A percentile compares a stretch with the other conserved stretches of the same genome.
These are phyloP conservation scores for Chlamydomonas sp. DNA, from an alignment of 139 green algal species.

Conservation along the genomic window DNA sequence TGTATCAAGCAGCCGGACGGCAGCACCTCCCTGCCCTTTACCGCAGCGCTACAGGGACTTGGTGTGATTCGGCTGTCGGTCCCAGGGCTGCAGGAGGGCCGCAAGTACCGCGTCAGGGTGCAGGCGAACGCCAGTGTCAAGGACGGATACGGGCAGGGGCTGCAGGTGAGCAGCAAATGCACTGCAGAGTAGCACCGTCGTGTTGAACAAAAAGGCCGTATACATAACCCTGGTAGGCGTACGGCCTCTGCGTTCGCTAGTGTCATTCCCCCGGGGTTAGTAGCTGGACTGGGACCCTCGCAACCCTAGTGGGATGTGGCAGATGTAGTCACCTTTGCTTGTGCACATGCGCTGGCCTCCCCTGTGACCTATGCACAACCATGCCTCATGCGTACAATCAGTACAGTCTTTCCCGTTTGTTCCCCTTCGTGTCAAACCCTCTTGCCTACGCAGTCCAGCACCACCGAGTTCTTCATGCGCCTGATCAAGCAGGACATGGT, in stretches of 20 bases:
- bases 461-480: background rate
- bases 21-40: constrained; percentile 4
- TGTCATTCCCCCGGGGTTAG: no score
- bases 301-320: no score
- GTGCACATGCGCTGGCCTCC: no score
- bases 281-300: no score
- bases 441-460: background rate
- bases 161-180: background rate
- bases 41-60: constrained; percentile 1
- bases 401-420: no score
- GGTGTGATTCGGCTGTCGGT: background rate
- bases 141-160: constrained; percentile 36
- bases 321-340: no score
- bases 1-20: background rate
- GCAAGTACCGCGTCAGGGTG: background rate
- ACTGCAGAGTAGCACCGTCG: background rate
- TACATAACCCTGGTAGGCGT: no score
- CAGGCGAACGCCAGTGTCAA: background rate
- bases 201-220: background rate
- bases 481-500: background rate
- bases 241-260: no score
- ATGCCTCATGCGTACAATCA: no score
- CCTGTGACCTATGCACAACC: no score
- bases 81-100: background rate
- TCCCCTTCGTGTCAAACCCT: no score